Evolutionary conservation across 2,329 filamentous ascomycete genomes (phyloP).

Genomic region (Fusarium sp.): DNA sequence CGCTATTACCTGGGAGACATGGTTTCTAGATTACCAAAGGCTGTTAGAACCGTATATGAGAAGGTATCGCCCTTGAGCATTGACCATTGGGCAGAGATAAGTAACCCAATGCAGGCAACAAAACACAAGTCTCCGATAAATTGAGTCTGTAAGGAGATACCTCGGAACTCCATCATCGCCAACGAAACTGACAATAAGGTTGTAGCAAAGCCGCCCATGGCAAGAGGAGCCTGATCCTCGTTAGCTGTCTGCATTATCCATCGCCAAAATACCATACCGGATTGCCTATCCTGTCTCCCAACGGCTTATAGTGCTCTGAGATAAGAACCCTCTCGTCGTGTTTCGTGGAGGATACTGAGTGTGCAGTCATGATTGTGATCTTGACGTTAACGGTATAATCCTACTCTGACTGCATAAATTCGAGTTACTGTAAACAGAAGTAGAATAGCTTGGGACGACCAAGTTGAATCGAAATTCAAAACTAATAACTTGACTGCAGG

Average conservation of each 20-base stretch:
- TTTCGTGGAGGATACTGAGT: slow-evolving; percentile 3
- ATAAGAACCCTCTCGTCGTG: neutral
- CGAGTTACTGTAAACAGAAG: neutral
- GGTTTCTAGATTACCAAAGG: slow-evolving; percentile 31
- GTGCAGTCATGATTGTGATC: neutral
- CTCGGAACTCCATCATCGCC: slow-evolving; percentile 42
- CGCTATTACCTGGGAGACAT: neutral
- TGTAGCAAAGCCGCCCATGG: slow-evolving; percentile 43
- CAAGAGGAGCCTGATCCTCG: slow-evolving; percentile 23
- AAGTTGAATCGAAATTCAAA: neutral
- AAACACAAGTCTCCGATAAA: slow-evolving; percentile 44
- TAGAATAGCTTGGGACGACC: neutral
- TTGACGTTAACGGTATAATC: neutral
- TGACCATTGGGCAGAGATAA: slow-evolving; percentile 42
- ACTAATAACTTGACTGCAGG: neutral
- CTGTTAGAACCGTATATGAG: slow-evolving; percentile 40
- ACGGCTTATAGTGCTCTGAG: neutral
- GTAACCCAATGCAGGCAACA: slow-evolving; percentile 37
- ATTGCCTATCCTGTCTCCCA: slow-evolving; percentile 8
- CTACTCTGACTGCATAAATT: neutral
- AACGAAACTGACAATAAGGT: slow-evolving; percentile 39
- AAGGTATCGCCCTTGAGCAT: slow-evolving; percentile 42
- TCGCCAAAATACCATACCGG: neutral
- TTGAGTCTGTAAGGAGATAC: slow-evolving; percentile 35
- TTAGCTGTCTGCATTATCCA: neutral